Evolutionary conservation across 345 rosid genomes (phyloP), one percentile per base, ranked within the genome.

Genomic region (Orychophragmus violaceus): DNA sequence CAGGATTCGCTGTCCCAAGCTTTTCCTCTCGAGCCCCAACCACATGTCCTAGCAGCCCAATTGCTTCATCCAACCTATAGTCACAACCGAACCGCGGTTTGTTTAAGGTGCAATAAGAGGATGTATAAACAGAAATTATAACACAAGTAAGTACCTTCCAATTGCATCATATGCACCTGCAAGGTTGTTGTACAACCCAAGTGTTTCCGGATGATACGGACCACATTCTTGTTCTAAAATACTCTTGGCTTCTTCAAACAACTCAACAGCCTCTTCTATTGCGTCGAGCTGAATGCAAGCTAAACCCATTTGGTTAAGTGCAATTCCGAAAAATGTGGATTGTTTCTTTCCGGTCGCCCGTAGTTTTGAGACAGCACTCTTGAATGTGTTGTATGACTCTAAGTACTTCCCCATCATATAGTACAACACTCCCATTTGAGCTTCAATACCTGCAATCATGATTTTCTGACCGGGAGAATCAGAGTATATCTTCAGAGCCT

Each of bases 161-260:
- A 81, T 61, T 45, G 98, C 98, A 74, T 93, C 97, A 68, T 93
- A 93, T 12, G 91, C 84, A 73, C 96, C 98, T 4, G 98, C 94
- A 18, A 93, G 97, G 71, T 93, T 93, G 78, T 91, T 93, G 54
- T 86, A 90, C 12, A 93, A 86, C 22, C 90, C 97, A 6, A 93
- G 86, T 9, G 98, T 93, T 76, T 93, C 96, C 8, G 90, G 84
- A 71, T 93, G 98, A 78, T 74, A 78, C 0, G 94, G 87, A 46
- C 98, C 97, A 35, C 76, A 86, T 69, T 82, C 91, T 80, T 83
- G 80, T 69, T 93, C 97, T 3, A 73, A 59, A 69, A 90, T 70
- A 70, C 36, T 60, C 80, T 82, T 85, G 59, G 98, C 94, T 72
- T 93, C 97, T 80, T 90, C 94, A 28, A 93, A 88, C 69, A 93